A percentile compares a stretch with the other conserved stretches of the same genome.
These are phyloP conservation scores for Pythium volutum DNA, from an alignment of 352 stramenopile species.

Conservation along the genomic window DNA sequence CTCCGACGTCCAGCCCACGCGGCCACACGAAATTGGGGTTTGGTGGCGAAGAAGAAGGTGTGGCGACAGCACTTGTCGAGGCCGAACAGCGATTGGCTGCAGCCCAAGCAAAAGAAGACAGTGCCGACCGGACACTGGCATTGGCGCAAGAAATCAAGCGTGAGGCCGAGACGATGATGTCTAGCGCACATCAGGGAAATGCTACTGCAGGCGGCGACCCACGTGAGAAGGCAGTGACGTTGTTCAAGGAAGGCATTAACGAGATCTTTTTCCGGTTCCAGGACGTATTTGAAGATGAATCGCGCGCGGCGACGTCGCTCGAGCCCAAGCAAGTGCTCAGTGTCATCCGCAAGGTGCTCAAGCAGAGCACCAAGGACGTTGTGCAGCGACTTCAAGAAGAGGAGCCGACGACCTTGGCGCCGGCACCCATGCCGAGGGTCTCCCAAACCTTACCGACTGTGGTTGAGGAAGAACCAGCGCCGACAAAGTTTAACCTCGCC, in stretches of 20 bases:
- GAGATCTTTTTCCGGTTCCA: slow-evolving; percentile 85
- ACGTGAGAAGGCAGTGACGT: slow-evolving; percentile 38
- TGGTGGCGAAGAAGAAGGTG: slow-evolving; percentile 4
- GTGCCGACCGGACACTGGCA: slow-evolving; percentile 42
- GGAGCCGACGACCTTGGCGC: background rate
- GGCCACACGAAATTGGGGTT: slow-evolving; percentile 12
- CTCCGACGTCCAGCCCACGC: slow-evolving; percentile 25
- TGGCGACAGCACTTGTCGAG: background rate
- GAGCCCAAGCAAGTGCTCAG: slow-evolving; percentile 70
- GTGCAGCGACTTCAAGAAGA: slow-evolving; percentile 46
- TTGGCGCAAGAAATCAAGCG: slow-evolving; percentile 52
- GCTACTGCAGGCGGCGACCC: slow-evolving; percentile 1
- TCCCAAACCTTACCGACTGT: background rate
- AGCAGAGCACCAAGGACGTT: slow-evolving; percentile 74
- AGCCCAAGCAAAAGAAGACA: slow-evolving; percentile 33
- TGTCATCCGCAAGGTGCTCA: slow-evolving; percentile 75
- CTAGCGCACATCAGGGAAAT: slow-evolving; percentile 2
- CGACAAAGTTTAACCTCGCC: slow-evolving; percentile 5
- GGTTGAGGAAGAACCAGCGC: background rate
- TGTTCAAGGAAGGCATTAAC: slow-evolving; percentile 80
- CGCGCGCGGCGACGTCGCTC: slow-evolving; percentile 33
- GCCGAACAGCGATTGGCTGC: slow-evolving; percentile 14
- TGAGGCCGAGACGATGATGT: slow-evolving; percentile 53
- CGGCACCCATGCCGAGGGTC: background rate
- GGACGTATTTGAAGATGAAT: slow-evolving; percentile 67